Evolutionary conservation across 2,329 filamentous ascomycete species (phyloP).

Genomic region (Penicillium hesseltinei): DNA sequence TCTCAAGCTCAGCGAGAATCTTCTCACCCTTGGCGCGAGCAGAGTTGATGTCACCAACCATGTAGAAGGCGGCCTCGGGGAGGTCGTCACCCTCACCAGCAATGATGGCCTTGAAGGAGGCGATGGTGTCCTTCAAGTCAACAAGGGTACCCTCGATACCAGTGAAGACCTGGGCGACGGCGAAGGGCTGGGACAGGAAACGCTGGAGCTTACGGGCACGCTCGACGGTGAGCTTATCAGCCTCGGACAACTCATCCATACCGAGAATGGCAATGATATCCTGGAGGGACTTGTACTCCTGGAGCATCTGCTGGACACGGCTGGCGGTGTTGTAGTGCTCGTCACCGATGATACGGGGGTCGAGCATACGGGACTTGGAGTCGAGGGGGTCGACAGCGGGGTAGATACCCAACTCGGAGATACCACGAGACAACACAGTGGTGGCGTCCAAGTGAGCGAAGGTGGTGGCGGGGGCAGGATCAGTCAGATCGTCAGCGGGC

Average conservation of each 20-base stretch:
- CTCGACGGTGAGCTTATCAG: conserved; percentile 99
- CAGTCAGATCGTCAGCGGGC: conserved; percentile 99
- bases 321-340: conserved; percentile 96
- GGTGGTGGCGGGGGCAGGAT: conserved; percentile 97
- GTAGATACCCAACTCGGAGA: conserved; percentile 99
- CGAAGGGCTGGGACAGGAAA: conserved; percentile 99
- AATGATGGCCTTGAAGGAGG: conserved; percentile 96
- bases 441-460: conserved; percentile 99
- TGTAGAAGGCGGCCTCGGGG: conserved; percentile 93
- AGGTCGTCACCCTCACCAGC: conserved; percentile 92
- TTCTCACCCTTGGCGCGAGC: conserved; percentile 98
- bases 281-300: conserved; percentile 99
- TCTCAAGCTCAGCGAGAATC: conserved; percentile 94
- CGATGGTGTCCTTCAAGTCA: conserved; percentile 97
- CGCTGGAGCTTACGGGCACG: conserved; percentile 99
- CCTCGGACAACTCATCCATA: conserved; percentile 99
- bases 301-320: conserved; percentile 97
- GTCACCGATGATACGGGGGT: conserved; percentile 96
- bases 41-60: conserved; percentile 94
- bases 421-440: conserved; percentile 99
- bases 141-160: conserved; percentile 96
- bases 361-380: conserved; percentile 99
- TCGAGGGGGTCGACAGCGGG: conserved; percentile 99
- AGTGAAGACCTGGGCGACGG: conserved; percentile 68
- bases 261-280: conserved; percentile 99